phyloP scores from a whole-genome alignment of 345 rosid species.

The Pistacia vera region DNA sequence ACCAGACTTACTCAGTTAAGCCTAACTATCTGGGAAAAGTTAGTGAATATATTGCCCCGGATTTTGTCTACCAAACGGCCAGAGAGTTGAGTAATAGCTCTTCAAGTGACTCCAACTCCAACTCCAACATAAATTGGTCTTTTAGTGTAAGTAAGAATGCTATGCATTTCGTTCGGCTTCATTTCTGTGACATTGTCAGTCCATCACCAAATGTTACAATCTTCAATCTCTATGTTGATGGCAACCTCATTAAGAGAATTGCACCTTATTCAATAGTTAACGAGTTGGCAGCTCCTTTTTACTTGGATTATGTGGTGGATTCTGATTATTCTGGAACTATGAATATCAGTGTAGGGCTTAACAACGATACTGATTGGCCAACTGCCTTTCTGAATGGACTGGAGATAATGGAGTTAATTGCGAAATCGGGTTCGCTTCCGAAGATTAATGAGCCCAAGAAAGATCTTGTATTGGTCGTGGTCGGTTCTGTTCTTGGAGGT shows the following conservation, averaged over 20 bases:
- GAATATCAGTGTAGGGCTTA: constrained; percentile 36
- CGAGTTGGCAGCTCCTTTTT: constrained; percentile 34
- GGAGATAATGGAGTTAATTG: constrained; percentile 52
- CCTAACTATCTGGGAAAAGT: constrained; percentile 12
- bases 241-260: constrained; percentile 21
- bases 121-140: constrained; percentile 47
- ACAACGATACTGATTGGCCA: rapidly evolving
- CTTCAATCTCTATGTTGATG: constrained; percentile 46
- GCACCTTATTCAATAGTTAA: background rate
- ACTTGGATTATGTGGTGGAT: constrained; percentile 38
- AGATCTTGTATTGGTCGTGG: constrained; percentile 7
- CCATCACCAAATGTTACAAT: background rate
- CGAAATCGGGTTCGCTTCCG: constrained; percentile 7
- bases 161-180: constrained; percentile 47
- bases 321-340: constrained; percentile 46
- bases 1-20: rapidly evolving
- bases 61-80: constrained; percentile 43
- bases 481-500: constrained; percentile 38
- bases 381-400: constrained; percentile 54
- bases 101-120: no score
- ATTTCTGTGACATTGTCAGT: constrained; percentile 55
- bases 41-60: constrained; percentile 41
- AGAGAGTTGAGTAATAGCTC: constrained; percentile 22
- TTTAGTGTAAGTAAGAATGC: constrained; percentile 41
- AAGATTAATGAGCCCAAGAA: background rate